Evolutionary conservation across 2,329 filamentous ascomycete species (phyloP), one percentile per base, ranked within the genome.

Genomic region (Colletotrichum sp.): DNA sequence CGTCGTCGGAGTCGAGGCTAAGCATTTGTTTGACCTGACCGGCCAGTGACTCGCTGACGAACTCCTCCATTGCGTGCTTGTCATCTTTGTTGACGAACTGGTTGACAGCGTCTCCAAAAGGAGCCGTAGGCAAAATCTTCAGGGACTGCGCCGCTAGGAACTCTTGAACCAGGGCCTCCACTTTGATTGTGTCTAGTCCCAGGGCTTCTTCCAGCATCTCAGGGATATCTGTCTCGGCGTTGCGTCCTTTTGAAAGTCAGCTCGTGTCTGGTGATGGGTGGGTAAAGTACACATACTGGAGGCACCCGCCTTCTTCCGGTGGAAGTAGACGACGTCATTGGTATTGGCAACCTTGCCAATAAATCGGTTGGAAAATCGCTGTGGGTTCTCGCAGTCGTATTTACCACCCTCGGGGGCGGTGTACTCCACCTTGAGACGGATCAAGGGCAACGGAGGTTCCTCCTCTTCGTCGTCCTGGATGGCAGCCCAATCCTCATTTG

Each of bases 71-170:
- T 4, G 95, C 95, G 78, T 97, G 93, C 80, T 96, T 98, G 85
- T 99, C 97, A 77, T 98, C 95, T 78, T 98, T 98, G 81, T 96
- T 93, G 31, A 99, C 95, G 78, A 97, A 99, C 75, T 98, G 94
- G 61, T 92, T 93, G 7, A 99, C 95, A 0, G 97, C 97, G 79
- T 98, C 96, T 18, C 95, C 94, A 79, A 99, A 98, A 0, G 93
- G 94, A 34, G 96, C 97, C 79, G 98, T 95, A 0, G 97, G 97
- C 0, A 99, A 88, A 63, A 99, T 97, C 72, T 96, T 98, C 36
- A 99, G 90, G 0, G 95, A 96, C 79, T 98, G 96, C 0, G 94
- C 94, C 0, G 91, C 90, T 4, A 99, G 89, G 78, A 96, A 98
- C 77, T 98, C 95, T 64, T 93, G 90, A 0, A 99, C 96, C 0